Conservation (phyloP, 192 early-diverging fungal genomes). For the Coemansia sp. region DNA sequence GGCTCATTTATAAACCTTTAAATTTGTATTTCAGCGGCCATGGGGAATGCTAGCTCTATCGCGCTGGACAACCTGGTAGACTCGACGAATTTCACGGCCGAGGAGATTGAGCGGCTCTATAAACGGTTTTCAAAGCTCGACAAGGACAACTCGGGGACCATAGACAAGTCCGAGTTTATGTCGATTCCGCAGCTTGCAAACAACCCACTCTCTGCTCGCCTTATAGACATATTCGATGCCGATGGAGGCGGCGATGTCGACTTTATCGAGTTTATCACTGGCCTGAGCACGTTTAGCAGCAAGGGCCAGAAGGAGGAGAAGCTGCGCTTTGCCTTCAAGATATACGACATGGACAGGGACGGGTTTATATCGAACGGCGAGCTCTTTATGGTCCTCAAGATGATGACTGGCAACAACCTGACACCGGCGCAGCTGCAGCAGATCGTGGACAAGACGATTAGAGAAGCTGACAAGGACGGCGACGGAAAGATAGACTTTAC, state of each 20-base stretch:
- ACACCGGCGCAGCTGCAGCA: constrained; percentile 97
- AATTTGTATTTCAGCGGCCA: constrained; percentile 5
- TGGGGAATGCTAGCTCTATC: constrained; percentile 51
- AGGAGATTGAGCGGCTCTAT: constrained; percentile 97
- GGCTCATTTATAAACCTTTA: not conserved
- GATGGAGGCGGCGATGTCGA: constrained; percentile 99
- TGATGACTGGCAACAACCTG: constrained; percentile 99
- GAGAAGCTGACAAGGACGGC: constrained; percentile 92
- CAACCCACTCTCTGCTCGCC: constrained; percentile 93
- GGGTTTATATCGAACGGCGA: constrained; percentile 99
- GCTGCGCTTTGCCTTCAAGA: constrained; percentile 93
- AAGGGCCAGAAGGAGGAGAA: constrained; percentile 96
- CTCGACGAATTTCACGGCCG: constrained; percentile 68
- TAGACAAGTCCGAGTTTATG: constrained; percentile 97
- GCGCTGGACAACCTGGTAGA: constrained; percentile 43
- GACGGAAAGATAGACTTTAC: constrained; percentile 97
- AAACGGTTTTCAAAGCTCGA: constrained; percentile 98
- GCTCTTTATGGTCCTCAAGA: constrained; percentile 96
- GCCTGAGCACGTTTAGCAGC: constrained; percentile 88
- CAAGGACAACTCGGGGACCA: constrained; percentile 92
- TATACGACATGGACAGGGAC: constrained; percentile 99
- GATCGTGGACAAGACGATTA: constrained; percentile 99
- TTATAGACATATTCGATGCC: constrained; percentile 96
- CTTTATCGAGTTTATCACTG: constrained; percentile 97
- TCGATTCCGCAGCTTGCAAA: constrained; percentile 94